Evolutionary conservation across 225 moss, liverwort and hornwort species (phyloP).

Genomic region (Pseudisothecium myosuroides): DNA sequence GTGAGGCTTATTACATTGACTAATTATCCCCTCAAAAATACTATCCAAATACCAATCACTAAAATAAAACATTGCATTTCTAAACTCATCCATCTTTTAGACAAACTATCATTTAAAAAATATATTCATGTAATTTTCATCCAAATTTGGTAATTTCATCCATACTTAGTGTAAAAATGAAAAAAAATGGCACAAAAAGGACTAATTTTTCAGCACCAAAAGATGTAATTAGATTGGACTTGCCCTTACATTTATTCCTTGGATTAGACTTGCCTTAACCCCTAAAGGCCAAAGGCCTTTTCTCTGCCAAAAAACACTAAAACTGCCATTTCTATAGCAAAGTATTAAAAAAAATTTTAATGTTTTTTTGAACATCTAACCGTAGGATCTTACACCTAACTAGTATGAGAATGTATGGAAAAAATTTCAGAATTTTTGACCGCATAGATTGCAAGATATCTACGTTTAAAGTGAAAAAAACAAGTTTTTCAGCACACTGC

Average conservation of each 20-base stretch:
- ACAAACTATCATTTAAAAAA: rapidly evolving
- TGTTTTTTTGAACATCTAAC: too few relatives aligned
- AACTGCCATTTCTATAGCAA: too few relatives aligned
- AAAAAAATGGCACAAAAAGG: background rate
- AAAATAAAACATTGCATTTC: background rate
- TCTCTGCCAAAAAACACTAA: too few relatives aligned
- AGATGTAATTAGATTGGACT: background rate
- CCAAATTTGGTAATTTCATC: background rate
- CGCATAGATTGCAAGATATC: too few relatives aligned
- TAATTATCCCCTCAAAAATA: background rate
- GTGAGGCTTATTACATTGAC: background rate
- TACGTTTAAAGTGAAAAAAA: too few relatives aligned
- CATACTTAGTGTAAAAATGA: rapidly evolving
- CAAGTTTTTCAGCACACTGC: too few relatives aligned
- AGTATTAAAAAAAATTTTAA: too few relatives aligned
- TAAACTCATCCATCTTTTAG: background rate
- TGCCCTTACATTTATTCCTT: background rate
- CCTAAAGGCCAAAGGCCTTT: too few relatives aligned
- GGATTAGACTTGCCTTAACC: background rate
- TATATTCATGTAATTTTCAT: background rate
- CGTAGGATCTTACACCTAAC: too few relatives aligned
- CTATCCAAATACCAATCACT: background rate
- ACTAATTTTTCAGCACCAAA: background rate
- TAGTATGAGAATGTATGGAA: too few relatives aligned
- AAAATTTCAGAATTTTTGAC: too few relatives aligned